A percentile compares a stretch with the other conserved stretches of the same genome.
These are phyloP conservation scores for Davidsoniella virescens DNA, from an alignment of 2,329 filamentous ascomycete genomes.

Conservation along the genomic window DNA sequence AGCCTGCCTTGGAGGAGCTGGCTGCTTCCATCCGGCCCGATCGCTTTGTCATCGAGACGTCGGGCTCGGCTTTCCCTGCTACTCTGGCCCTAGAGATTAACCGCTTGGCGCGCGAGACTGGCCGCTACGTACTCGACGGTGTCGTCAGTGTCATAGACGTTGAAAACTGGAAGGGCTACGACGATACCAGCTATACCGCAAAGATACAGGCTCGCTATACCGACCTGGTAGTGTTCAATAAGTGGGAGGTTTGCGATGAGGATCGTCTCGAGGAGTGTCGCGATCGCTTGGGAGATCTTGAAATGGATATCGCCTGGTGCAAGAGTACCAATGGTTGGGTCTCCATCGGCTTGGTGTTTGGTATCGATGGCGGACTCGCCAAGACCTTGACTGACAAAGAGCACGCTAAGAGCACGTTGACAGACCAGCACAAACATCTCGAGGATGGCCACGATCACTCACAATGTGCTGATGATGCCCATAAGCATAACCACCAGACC, in stretches of 20 bases:
- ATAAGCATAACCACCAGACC: conserved; percentile 48
- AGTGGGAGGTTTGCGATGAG: conserved; percentile 70
- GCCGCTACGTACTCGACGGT: conserved; percentile 60
- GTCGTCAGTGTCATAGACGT: conserved; percentile 84
- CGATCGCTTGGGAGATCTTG: conserved; percentile 65
- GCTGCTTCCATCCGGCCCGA: conserved; percentile 43
- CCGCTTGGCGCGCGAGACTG: conserved; percentile 53
- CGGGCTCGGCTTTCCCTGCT: conserved; percentile 71
- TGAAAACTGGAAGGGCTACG: conserved; percentile 88
- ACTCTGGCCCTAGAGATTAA: conserved; percentile 87
- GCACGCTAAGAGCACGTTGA: conserved; percentile 15
- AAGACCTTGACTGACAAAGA: conserved; percentile 31
- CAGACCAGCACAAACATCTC: conserved; percentile 18
- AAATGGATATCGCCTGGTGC: conserved; percentile 65
- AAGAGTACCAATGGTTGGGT: conserved; percentile 74
- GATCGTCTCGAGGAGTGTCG: conserved; percentile 59
- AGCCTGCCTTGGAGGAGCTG: conserved; percentile 63
- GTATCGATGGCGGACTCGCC: conserved; percentile 69
- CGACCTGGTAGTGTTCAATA: conserved; percentile 81
- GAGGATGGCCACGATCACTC: conserved; percentile 21
- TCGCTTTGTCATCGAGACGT: conserved; percentile 87
- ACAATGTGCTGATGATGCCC: conserved; percentile 26
- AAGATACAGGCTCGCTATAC: conserved; percentile 79
- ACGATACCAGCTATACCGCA: conserved; percentile 79
- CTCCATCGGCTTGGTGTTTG: conserved; percentile 64